A percentile compares a stretch with the other conserved stretches of the same genome.
Conservation (phyloP, 2,329 filamentous ascomycete species). For the Coniochaeta prunicola region DNA sequence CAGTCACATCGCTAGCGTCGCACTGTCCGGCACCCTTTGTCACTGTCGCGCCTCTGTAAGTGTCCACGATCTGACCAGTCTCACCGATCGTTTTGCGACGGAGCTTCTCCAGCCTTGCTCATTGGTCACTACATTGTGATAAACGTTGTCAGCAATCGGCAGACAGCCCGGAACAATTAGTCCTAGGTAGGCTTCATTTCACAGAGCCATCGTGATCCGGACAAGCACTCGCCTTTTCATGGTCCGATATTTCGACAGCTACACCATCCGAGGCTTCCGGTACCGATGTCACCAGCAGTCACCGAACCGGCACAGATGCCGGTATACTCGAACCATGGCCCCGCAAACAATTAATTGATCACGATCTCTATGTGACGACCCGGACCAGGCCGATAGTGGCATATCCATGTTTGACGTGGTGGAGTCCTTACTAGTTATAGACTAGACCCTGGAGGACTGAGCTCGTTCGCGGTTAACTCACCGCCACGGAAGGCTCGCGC, state of each 20-base stretch:
- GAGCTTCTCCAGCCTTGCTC: background rate
- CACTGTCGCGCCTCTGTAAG: background rate
- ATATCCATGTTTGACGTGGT: background rate
- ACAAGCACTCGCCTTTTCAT: background rate
- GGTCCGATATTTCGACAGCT: background rate
- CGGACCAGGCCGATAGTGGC: background rate
- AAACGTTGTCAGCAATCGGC: background rate
- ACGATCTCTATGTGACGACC: background rate
- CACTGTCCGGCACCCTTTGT: background rate
- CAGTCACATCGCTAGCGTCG: background rate
- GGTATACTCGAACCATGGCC: background rate
- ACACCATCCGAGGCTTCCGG: background rate
- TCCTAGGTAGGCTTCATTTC: background rate
- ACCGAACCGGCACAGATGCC: background rate
- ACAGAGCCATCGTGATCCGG: background rate
- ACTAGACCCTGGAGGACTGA: background rate
- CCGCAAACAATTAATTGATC: background rate
- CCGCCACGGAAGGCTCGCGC: background rate
- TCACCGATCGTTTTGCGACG: background rate
- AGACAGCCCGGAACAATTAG: background rate
- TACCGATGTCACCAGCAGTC: background rate
- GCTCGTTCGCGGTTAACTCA: background rate
- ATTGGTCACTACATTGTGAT: background rate
- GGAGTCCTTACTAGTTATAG: background rate
- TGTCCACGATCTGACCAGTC: background rate